phyloP scores from a whole-genome alignment of 192 early-diverging fungal genomes.

The Backusella morwellensis region DNA sequence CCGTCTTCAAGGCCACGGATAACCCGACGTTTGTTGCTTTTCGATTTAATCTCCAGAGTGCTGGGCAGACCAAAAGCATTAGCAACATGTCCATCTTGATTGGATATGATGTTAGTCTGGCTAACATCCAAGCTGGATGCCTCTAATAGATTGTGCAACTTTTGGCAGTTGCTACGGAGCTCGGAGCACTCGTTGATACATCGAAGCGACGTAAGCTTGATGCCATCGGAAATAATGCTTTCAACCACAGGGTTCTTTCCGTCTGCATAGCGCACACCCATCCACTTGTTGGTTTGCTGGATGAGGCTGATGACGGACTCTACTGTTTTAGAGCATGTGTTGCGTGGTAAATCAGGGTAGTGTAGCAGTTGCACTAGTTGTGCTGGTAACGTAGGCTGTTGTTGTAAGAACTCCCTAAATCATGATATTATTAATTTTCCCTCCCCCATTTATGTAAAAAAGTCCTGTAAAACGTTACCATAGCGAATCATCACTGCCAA shows the following conservation, averaged over 20 bases:
- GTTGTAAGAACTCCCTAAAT: slow-evolving; percentile 14
- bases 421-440: background rate
- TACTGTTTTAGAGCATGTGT: slow-evolving; percentile 4
- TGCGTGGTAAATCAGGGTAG: slow-evolving; percentile 7
- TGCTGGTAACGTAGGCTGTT: slow-evolving; percentile 13
- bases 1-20: slow-evolving; percentile 30
- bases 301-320: slow-evolving; percentile 30
- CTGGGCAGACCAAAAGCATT: slow-evolving; percentile 16
- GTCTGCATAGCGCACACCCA: background rate
- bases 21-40: slow-evolving; percentile 23
- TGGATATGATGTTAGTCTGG: background rate
- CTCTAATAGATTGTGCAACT: background rate
- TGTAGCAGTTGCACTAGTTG: slow-evolving; percentile 6
- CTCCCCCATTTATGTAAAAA: too few species aligned
- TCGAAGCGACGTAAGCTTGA: background rate
- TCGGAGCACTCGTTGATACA: background rate
- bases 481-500: slow-evolving; percentile 16
- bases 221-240: background rate
- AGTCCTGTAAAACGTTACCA: slow-evolving; percentile 6
- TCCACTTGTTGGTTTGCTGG: slow-evolving; percentile 22
- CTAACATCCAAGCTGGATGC: background rate
- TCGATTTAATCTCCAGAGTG: background rate
- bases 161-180: background rate
- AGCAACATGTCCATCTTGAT: background rate
- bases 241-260: background rate